Base-by-base conservation (phyloP, 2,329 filamentous ascomycete species). In the Epichloe amarillans region DNA sequence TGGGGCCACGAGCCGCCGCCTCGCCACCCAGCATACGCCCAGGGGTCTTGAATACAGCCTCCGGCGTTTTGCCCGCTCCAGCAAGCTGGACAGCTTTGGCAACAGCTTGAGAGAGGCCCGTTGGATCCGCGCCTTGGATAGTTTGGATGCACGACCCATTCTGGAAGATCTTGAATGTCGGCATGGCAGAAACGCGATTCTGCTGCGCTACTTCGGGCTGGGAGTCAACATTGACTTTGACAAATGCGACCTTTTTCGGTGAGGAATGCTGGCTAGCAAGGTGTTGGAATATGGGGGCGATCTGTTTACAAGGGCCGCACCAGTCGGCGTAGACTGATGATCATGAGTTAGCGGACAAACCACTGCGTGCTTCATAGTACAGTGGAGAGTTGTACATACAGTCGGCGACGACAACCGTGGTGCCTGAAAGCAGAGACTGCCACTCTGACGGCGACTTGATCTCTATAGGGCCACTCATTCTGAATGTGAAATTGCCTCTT, bases 161-260 rank as follows among this genome's bases (percentile, higher is more conserved):
- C 70, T 87, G 84, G 75, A 88, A 90, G 68, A 97, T 82, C 65
- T 96, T 79, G 70, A 98, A 97, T 49, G 93, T 97, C 5, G 93
- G 93, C 82, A 95, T 90, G 56, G 88, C 88, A 61, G 82, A 81
- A 67, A 97, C 79, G 57, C 79, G 79, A 59, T 94, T 82, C 61
- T 89, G 80, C 61, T 82, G 76, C 26, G 88, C 58, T 36, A 61
- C 52, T 51, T 44, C 53, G 26, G 62, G 53, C 26, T 62, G 50
- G 7, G 51, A 57, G 50, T 59, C 51, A 51, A 64, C 57, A 17
- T 65, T 59, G 35, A 51, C 53, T 19, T 55, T 52, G 10, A 52
- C 46, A 44, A 61, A 55, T n/a, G 53, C 39, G 5, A 64, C 52
- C 30, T 58, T 59, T 39, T 57, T 54, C 36, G 56, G 53, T 8